Percentiles rank a stretch among this genome's conserved stretches.
Conservation (phyloP, 2,329 filamentous ascomycete genomes). For the Verticillium alfalfae region DNA sequence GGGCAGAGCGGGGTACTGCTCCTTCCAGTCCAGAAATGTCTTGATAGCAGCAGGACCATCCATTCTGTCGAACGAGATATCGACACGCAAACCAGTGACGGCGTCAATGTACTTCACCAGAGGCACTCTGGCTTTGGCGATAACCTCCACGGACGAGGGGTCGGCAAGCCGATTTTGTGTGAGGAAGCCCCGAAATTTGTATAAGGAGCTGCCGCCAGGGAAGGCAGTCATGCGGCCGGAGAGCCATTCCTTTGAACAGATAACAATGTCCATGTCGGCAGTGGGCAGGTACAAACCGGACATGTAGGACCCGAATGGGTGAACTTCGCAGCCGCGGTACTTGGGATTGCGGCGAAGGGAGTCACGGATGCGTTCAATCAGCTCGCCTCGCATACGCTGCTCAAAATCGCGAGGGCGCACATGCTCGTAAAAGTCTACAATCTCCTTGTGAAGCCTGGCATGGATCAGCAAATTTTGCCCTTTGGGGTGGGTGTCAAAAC, state of each 20-base stretch:
- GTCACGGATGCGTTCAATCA: conserved; percentile 63
- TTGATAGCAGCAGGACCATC: conserved; percentile 74
- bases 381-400: conserved; percentile 63
- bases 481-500: conserved; percentile 12
- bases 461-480: neutral
- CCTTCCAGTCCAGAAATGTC: conserved; percentile 77
- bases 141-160: conserved; percentile 56
- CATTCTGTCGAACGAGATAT: conserved; percentile 91
- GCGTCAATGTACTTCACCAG: conserved; percentile 86
- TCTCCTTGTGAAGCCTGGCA: conserved; percentile 76
- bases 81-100: conserved; percentile 74
- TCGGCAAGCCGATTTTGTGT: conserved; percentile 50
- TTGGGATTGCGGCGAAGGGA: conserved; percentile 48
- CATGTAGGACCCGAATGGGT: conserved; percentile 89
- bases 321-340: conserved; percentile 58
- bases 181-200: conserved; percentile 58
- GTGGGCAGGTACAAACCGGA: conserved; percentile 67
- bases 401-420: conserved; percentile 76
- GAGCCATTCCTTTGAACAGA: conserved; percentile 45
- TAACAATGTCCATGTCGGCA: conserved; percentile 90
- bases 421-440: conserved; percentile 82
- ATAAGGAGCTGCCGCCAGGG: conserved; percentile 55
- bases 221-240: conserved; percentile 33
- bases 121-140: conserved; percentile 75
- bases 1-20: conserved; percentile 76